Evolutionary conservation across 2,329 filamentous ascomycete species (phyloP), one percentile per base, ranked within the genome.

Genomic region (Helicocarpus griseus): DNA sequence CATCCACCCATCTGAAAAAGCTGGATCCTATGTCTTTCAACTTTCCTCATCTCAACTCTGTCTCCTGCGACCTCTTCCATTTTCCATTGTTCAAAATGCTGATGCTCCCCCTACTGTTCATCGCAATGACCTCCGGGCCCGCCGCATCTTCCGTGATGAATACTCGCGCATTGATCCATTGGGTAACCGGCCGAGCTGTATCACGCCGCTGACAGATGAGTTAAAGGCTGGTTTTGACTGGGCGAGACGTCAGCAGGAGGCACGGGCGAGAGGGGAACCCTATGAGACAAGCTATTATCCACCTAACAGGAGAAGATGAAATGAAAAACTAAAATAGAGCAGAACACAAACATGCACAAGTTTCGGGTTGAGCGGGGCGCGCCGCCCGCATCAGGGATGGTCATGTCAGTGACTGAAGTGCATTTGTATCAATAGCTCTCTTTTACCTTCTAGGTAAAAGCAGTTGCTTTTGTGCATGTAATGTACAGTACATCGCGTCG

Each of bases 51-150:
- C 24, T 35, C 39, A 50, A 31, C 14, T 50, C 13, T 29, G 21
- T 19, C 44, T 28, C 26, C 33, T 17, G 8, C 44, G 6, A 33
- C 28, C 31, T 35, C 31, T 35, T 14, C 31, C 31, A 4, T 35
- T 35, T 35, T 11, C 31, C n/a, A n/a, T n/a, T n/a, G n/a, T n/a
- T n/a, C n/a, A n/a, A 35, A 2, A 9, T 35, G 8, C 28, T 28
- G 24, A 7, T 17, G 28, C 21, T 31, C 17, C 44, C 26, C 21
- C 31, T 31, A 47, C 26, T n/a, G 44, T 47, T 31, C 44, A 47
- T n/a, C 44, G 44, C 44, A 47, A 47, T 31, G 44, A 47, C 44
- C 44, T 47, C 44, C 44, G 31, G 44, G 21, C 44, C 26, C 44
- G 26, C 44, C 19, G 31, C 44, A 47, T 47, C 26, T 47, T 47